Evolutionary conservation across 2,329 filamentous ascomycete species (phyloP).

Genomic region (Diaporthe ampelina): DNA sequence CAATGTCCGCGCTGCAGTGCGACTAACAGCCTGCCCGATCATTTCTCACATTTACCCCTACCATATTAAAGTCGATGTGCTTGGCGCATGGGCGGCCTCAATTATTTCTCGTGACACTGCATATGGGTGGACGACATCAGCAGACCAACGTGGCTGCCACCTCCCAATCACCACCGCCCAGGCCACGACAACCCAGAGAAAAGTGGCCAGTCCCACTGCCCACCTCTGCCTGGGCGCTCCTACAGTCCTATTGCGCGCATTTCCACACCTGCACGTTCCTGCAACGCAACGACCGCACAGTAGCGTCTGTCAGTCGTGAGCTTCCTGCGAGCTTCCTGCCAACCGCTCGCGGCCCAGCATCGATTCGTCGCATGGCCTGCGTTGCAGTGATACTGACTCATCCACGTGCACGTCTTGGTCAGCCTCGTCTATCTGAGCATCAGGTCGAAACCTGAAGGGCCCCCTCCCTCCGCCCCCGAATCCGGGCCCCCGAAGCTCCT

Average conservation of each 20-base stretch:
- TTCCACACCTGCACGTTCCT: neutral
- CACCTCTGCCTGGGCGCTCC: slow-evolving; percentile 7
- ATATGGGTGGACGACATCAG: slow-evolving; percentile 17
- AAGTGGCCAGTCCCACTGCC: slow-evolving; percentile 23
- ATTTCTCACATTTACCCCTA: slow-evolving; percentile 20
- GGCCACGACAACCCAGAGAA: neutral
- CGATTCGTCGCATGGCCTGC: slow-evolving; percentile 3
- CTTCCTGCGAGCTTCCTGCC: slow-evolving; percentile 12
- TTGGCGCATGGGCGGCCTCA: slow-evolving; percentile 40
- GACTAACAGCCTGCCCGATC: slow-evolving; percentile 11
- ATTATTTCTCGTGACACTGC: slow-evolving; percentile 21
- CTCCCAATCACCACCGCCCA: slow-evolving; percentile 14
- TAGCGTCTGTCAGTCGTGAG: slow-evolving; percentile 4
- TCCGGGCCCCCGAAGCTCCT: slow-evolving; percentile 18
- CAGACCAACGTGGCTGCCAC: neutral
- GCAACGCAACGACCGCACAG: neutral
- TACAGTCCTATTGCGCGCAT: neutral
- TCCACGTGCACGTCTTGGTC: slow-evolving; percentile 6
- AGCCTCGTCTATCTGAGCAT: neutral
- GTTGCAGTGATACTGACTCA: slow-evolving; percentile 16
- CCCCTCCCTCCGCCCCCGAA: slow-evolving; percentile 15
- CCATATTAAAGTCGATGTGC: slow-evolving; percentile 11
- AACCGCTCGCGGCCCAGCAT: slow-evolving; percentile 2
- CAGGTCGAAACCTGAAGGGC: slow-evolving; percentile 16
- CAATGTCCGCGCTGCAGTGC: slow-evolving; percentile 1